Percentiles rank a stretch among this genome's conserved stretches.
Conservation (phyloP, 2,329 filamentous ascomycete genomes). For the Whalleya microplaca region DNA sequence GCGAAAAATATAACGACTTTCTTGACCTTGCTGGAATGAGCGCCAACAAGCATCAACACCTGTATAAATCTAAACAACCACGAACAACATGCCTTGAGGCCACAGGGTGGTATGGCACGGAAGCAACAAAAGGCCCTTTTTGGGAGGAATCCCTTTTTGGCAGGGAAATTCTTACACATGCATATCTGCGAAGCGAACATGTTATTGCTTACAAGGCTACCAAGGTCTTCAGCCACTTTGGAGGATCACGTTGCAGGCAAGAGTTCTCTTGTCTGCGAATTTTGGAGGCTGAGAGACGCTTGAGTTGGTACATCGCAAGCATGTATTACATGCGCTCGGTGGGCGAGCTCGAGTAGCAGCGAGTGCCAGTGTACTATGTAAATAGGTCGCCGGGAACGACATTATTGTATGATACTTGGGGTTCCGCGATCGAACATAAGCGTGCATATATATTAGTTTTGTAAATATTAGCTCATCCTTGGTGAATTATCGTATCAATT, state of each 20-base stretch:
- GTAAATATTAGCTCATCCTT: neutral
- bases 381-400: constrained; percentile 22
- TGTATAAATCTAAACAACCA: constrained; percentile 12
- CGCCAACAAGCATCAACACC: constrained; percentile 9
- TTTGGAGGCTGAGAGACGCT: constrained; percentile 6
- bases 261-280: neutral
- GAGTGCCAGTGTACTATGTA: constrained; percentile 28
- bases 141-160: too few relatives aligned
- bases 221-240: constrained; percentile 13
- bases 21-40: constrained; percentile 10
- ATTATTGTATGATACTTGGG: constrained; percentile 28
- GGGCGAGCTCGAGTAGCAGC: constrained; percentile 9
- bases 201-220: constrained; percentile 4
- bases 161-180: neutral
- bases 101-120: constrained; percentile 6
- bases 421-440: constrained; percentile 20
- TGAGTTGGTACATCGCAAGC: neutral
- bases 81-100: constrained; percentile 7
- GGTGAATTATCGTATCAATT: constrained; percentile 6
- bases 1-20: constrained; percentile 22
- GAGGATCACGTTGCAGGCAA: constrained; percentile 3
- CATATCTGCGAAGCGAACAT: neutral
- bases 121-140: neutral
- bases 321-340: neutral
- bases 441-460: constrained; percentile 1